These are phyloP conservation scores for Leccinum rimulosum DNA, from an alignment of 768 basidiomycete genomes.

Conservation along the genomic window DNA sequence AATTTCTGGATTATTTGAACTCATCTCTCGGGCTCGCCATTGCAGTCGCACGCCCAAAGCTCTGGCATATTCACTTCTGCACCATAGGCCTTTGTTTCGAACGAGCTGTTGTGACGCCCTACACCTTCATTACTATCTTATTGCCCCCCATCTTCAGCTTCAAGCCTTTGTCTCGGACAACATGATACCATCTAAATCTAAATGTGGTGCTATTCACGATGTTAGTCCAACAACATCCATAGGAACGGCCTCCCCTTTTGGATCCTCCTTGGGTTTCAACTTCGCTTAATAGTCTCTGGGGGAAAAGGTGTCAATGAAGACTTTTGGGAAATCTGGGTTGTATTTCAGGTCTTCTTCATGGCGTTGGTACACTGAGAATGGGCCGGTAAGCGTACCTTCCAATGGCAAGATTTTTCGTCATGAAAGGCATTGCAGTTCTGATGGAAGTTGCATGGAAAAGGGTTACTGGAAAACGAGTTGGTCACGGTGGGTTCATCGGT, in stretches of 20 bases:
- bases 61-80: conserved; percentile 3
- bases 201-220: conserved; percentile 42
- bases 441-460: conserved; percentile 48
- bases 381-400: conserved; percentile 45
- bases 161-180: conserved; percentile 35
- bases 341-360: conserved; percentile 59
- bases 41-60: neutral
- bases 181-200: conserved; percentile 34
- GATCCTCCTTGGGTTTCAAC: conserved; percentile 53
- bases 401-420: conserved; percentile 53
- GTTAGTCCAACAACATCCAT: conserved; percentile 46
- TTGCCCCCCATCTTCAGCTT: conserved; percentile 39
- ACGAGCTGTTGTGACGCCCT: conserved; percentile 22
- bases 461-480: conserved; percentile 43
- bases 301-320: conserved; percentile 50
- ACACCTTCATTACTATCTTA: conserved; percentile 36
- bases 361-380: conserved; percentile 57
- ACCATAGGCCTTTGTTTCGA: conserved; percentile 15
- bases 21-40: neutral
- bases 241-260: conserved; percentile 65
- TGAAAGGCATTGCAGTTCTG: conserved; percentile 52
- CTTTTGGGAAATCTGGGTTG: conserved; percentile 50
- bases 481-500: conserved; percentile 45
- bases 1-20: too few species aligned
- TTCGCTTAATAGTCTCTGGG: conserved; percentile 63